Percentiles rank a stretch among this genome's conserved stretches.
These are phyloP conservation scores for Funneliformis mosseae DNA, from an alignment of 192 early-diverging fungal species.

Conservation along the genomic window DNA sequence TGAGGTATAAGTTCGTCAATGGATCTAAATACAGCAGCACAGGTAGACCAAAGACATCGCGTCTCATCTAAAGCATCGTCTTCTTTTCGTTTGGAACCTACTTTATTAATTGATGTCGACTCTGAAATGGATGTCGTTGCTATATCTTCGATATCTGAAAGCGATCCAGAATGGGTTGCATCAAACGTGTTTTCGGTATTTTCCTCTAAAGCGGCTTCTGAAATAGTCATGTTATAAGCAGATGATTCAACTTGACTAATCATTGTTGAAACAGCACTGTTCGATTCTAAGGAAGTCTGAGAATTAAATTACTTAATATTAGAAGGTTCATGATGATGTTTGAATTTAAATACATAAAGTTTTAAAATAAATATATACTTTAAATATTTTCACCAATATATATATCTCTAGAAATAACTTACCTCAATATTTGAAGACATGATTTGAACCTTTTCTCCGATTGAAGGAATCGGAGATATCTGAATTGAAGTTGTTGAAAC, in stretches of 20 bases:
- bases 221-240: background rate
- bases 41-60: slow-evolving; percentile 53
- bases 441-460: background rate
- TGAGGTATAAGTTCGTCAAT: slow-evolving; percentile 56
- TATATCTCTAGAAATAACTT: background rate
- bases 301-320: background rate
- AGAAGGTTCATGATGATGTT: background rate
- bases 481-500: background rate
- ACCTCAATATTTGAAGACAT: background rate
- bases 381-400: background rate
- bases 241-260: background rate
- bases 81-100: slow-evolving; percentile 22
- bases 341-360: too few relatives aligned
- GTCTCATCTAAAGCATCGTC: slow-evolving; percentile 21
- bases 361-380: background rate
- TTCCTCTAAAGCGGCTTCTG: background rate
- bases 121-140: background rate
- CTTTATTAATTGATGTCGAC: background rate
- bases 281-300: background rate
- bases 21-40: slow-evolving; percentile 51
- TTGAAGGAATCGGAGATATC: background rate
- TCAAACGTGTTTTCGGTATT: background rate
- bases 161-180: background rate
- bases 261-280: background rate
- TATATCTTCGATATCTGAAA: background rate